phyloP scores from a whole-genome alignment of 2,329 filamentous ascomycete species.

The Microdochium bolleyi region DNA sequence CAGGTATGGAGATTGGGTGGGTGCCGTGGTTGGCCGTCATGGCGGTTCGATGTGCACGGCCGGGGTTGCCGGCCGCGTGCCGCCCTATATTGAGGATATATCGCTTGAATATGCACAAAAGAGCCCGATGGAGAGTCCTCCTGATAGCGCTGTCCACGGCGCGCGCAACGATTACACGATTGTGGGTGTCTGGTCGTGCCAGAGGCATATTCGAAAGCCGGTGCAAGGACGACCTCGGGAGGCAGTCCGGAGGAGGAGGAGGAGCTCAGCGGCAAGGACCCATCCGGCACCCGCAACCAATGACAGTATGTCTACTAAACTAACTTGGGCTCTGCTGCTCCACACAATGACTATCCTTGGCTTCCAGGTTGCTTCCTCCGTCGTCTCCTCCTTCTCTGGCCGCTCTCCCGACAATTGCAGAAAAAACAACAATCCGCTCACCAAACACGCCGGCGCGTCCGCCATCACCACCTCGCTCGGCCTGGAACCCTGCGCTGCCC shows the following conservation, averaged over 20 bases:
- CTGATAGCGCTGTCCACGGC: neutral
- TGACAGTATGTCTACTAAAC: neutral
- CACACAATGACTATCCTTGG: neutral
- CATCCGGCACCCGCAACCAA: neutral
- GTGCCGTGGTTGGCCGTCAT: neutral
- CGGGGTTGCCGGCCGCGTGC: neutral
- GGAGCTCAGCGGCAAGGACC: neutral
- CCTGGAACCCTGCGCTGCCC: neutral
- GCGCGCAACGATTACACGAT: neutral
- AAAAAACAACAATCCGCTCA: neutral
- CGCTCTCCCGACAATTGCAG: no score
- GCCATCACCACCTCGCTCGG: neutral
- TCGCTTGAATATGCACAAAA: neutral
- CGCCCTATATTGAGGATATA: neutral
- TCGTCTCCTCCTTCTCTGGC: neutral
- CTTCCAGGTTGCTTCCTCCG: neutral
- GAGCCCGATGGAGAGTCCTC: neutral
- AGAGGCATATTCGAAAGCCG: no score
- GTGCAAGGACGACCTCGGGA: neutral
- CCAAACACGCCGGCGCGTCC: neutral
- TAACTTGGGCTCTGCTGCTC: neutral
- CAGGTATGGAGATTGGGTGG: neutral
- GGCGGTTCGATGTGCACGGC: neutral
- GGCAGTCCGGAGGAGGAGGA: neutral
- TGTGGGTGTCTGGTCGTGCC: neutral